Evolutionary conservation across 345 rosid genomes (phyloP).

Genomic region (Ailanthus altissimus): DNA sequence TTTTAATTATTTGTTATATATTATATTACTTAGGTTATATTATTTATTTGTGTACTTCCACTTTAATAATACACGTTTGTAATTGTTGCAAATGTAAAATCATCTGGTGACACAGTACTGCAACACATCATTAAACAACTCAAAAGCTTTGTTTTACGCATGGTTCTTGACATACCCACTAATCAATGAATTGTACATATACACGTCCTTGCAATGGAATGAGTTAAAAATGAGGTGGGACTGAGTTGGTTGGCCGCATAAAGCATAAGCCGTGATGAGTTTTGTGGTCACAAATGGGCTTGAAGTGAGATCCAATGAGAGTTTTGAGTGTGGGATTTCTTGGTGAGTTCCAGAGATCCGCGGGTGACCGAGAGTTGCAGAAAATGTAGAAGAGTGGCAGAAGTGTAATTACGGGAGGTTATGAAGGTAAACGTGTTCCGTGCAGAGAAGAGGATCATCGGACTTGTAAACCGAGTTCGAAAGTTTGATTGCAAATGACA

Average conservation of each 20-base stretch:
- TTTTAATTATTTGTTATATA: too few species aligned
- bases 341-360: constrained; percentile 36
- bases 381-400: constrained; percentile 30
- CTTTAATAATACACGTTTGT: too few species aligned
- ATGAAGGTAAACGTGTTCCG: neutral
- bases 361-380: constrained; percentile 38
- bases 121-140: constrained; percentile 42
- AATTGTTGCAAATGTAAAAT: constrained; percentile 48
- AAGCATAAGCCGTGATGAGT: constrained; percentile 60
- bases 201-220: constrained; percentile 31
- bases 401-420: constrained; percentile 27
- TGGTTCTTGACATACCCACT: constrained; percentile 52
- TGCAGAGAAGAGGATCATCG: constrained; percentile 22
- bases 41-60: too few species aligned
- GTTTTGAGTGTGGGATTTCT: constrained; percentile 53
- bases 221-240: constrained; percentile 51
- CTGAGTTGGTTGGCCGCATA: constrained; percentile 24
- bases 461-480: too few species aligned
- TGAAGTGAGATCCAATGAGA: constrained; percentile 36
- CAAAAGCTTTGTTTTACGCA: constrained; percentile 36
- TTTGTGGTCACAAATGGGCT: constrained; percentile 51
- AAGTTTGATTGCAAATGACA: too few species aligned
- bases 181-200: constrained; percentile 57
- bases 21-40: too few species aligned
- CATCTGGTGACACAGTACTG: constrained; percentile 43